Evolutionary conservation across 2,329 filamentous ascomycete genomes (phyloP).

Genomic region (Didymella glomerata): DNA sequence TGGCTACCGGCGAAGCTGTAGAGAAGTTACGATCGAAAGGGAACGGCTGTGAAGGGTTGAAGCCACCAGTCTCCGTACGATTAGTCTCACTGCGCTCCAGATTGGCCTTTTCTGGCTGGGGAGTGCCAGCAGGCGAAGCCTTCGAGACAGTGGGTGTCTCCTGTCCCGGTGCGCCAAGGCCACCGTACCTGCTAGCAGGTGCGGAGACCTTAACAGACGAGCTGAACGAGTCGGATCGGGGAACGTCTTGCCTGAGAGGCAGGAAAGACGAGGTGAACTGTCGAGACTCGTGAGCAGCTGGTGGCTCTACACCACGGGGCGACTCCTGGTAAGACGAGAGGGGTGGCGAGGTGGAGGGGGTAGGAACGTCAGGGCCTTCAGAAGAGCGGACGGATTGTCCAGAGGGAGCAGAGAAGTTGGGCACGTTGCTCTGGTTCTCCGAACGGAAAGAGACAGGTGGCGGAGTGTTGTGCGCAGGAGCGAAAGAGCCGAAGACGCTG

Average conservation of each 20-base stretch:
- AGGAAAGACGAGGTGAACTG: constrained; percentile 81
- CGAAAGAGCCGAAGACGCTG: constrained; percentile 80
- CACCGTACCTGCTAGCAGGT: constrained; percentile 70
- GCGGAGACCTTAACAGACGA: constrained; percentile 82
- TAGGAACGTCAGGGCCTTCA: constrained; percentile 62
- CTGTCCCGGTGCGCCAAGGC: constrained; percentile 51
- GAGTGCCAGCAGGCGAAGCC: constrained; percentile 57
- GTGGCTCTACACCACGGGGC: constrained; percentile 65
- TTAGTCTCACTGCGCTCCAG: constrained; percentile 48
- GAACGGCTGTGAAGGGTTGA: constrained; percentile 40
- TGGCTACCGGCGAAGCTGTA: constrained; percentile 51
- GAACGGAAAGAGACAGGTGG: constrained; percentile 70
- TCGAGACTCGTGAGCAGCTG: constrained; percentile 74
- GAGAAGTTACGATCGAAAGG: constrained; percentile 50
- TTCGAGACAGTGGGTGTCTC: constrained; percentile 57
- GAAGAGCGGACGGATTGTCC: constrained; percentile 56
- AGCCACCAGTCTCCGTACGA: constrained; percentile 48
- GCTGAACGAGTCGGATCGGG: constrained; percentile 71
- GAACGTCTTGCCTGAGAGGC: constrained; percentile 68
- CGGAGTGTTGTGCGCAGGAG: constrained; percentile 54
- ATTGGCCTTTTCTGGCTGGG: constrained; percentile 59
- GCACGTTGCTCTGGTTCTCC: constrained; percentile 52
- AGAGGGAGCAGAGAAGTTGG: constrained; percentile 53
- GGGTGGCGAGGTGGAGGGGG: constrained; percentile 70
- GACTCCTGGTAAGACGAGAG: constrained; percentile 61